Conservation (phyloP, 2,329 filamentous ascomycete genomes). For the Fusarium zealandicum region DNA sequence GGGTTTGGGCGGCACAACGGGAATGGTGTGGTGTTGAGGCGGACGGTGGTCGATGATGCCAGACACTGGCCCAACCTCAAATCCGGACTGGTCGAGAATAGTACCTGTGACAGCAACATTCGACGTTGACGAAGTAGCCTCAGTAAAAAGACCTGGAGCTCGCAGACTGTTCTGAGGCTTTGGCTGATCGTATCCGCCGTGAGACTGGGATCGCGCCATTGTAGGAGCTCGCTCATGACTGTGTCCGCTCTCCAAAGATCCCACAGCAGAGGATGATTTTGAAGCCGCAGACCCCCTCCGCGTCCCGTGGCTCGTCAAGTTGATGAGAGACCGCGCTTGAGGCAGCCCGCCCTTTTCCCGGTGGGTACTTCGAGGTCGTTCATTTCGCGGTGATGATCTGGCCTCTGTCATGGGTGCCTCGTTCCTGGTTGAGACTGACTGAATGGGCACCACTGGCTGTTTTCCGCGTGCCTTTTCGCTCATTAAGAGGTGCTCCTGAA, state of each 20-base stretch:
- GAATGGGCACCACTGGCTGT: constrained; percentile 46
- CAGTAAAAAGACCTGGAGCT: constrained; percentile 44
- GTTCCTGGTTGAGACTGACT: constrained; percentile 23
- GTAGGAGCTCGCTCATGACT: constrained; percentile 28
- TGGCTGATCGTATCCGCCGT: constrained; percentile 41
- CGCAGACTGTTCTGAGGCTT: constrained; percentile 23
- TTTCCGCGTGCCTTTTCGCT: constrained; percentile 60
- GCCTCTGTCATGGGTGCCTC: constrained; percentile 13
- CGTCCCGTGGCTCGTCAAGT: constrained; percentile 30
- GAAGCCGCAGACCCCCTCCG: constrained; percentile 35
- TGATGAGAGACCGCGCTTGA: constrained; percentile 38
- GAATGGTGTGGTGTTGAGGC: constrained; percentile 37
- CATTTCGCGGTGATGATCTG: constrained; percentile 5
- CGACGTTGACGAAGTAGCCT: constrained; percentile 50
- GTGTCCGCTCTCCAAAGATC: constrained; percentile 34
- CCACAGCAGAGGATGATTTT: constrained; percentile 33
- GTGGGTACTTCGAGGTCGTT: constrained; percentile 19
- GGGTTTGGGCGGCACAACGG: constrained; percentile 30
- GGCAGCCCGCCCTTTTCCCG: constrained; percentile 24
- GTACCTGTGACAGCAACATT: constrained; percentile 53
- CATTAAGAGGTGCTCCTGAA: constrained; percentile 25
- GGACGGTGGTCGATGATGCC: constrained; percentile 28
- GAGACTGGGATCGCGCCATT: constrained; percentile 46
- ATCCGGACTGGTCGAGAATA: constrained; percentile 52
- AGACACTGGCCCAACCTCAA: constrained; percentile 43